These are phyloP conservation scores for Rutstroemia sydowiana DNA, from an alignment of 2,329 filamentous ascomycete species.

Conservation along the genomic window DNA sequence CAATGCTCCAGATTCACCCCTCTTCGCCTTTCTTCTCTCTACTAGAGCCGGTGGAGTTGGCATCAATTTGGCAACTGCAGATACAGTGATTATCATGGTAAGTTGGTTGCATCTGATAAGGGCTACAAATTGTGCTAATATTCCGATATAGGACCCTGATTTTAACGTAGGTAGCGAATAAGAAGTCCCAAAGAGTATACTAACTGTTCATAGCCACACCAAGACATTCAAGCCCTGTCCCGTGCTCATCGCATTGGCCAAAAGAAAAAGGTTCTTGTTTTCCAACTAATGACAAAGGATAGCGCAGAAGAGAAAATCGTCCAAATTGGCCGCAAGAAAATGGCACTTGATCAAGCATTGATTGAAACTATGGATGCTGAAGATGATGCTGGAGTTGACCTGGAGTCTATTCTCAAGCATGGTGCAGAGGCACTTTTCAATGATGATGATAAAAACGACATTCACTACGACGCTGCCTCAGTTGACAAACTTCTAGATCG, in stretches of 20 bases:
- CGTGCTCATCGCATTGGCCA: slow-evolving; percentile 95
- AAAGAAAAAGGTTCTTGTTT: slow-evolving; percentile 90
- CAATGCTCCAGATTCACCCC: slow-evolving; percentile 72
- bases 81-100: slow-evolving; percentile 88
- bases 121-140: slow-evolving; percentile 11
- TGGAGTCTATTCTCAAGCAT: slow-evolving; percentile 81
- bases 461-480: slow-evolving; percentile 71
- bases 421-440: slow-evolving; percentile 83
- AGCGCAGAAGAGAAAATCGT: slow-evolving; percentile 94
- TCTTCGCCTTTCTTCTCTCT: slow-evolving; percentile 89
- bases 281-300: slow-evolving; percentile 84
- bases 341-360: slow-evolving; percentile 88
- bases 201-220: slow-evolving; percentile 62
- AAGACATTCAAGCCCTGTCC: slow-evolving; percentile 92
- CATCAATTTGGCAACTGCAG: slow-evolving; percentile 93
- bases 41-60: slow-evolving; percentile 94
- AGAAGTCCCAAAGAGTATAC: not conserved
- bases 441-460: slow-evolving; percentile 63
- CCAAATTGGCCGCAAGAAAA: slow-evolving; percentile 90
- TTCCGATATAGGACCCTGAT: slow-evolving; percentile 24
- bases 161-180: slow-evolving; percentile 21
- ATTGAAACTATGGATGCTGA: slow-evolving; percentile 86
- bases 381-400: slow-evolving; percentile 69
- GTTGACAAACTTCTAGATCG: slow-evolving; percentile 91
- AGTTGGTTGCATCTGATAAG: slow-evolving; percentile 40